Evolutionary conservation across 2,329 filamentous ascomycete genomes (phyloP), one percentile per base, ranked within the genome.

Genomic region (Hypoxylon sp.): DNA sequence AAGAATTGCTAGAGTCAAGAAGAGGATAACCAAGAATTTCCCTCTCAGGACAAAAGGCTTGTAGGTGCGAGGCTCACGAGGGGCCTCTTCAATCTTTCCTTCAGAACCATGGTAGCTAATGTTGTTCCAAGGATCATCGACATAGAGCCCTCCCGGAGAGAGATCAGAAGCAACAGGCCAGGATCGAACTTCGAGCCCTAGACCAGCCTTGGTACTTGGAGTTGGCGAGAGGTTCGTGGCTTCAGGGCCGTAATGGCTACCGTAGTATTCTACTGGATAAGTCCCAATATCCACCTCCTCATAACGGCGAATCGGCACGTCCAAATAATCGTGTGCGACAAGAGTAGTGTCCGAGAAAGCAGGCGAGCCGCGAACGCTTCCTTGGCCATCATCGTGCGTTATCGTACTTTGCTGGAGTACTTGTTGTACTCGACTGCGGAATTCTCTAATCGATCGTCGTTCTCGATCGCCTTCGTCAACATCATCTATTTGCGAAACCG

Each of bases 301-400:
- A 28, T 71, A 67, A 43, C 64, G 67, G 11, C 67, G 71, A 34
- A 66, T 67, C 7, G 72, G 73, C 1, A 72, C 64, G 36, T 69
- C 64, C 14, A 73, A 43, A 60, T 76, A 75, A 30, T 73, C 72
- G 13, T 67, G 63, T 19, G 45, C 62, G n/a, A 72, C 45, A 23
- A 75, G 61, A 2, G 73, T 72, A 34, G 51, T 63, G 10, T 76
- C 73, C 11, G 75, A 74, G 19, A 72, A 66, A 28, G 69, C 71
- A 3, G 74, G 72, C 1, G 75, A 76, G 46, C 48, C 67, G 6
- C 62, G 62, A 13, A 61, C 32, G 41, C 63, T 69, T 14, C 10
- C 59, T 14, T 60, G 41, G 11, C 21, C 21, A 43, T 25, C 46
- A 3, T 49, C 63, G 2, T 61, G 55, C 13, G 53, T 34, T 28